phyloP scores from a whole-genome alignment of 2,329 filamentous ascomycete genomes.

The Paecilomyces variotii region DNA sequence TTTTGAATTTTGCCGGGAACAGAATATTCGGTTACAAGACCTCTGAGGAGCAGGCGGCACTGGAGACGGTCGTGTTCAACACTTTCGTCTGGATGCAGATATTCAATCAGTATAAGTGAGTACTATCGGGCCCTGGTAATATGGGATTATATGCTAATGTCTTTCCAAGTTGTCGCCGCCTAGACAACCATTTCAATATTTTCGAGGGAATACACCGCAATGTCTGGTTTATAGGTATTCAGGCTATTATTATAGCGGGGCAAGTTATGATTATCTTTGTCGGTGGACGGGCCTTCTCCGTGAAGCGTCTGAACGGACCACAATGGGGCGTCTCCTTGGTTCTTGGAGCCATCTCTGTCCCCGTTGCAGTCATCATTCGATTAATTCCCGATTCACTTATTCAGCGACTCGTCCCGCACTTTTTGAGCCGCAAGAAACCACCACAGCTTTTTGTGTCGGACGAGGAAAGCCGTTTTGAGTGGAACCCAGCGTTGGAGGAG shows the following conservation, averaged over 20 bases:
- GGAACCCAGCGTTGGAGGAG: slow-evolving; percentile 55
- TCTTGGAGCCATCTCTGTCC: slow-evolving; percentile 59
- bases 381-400: slow-evolving; percentile 53
- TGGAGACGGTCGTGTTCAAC: slow-evolving; percentile 36
- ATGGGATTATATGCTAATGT: background rate
- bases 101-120: slow-evolving; percentile 43
- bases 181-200: slow-evolving; percentile 38
- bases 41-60: slow-evolving; percentile 12
- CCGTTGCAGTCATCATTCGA: slow-evolving; percentile 54
- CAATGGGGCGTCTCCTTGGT: slow-evolving; percentile 66
- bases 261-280: slow-evolving; percentile 67
- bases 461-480: slow-evolving; percentile 41
- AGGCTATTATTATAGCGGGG: slow-evolving; percentile 58
- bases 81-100: slow-evolving; percentile 42
- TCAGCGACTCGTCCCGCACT: slow-evolving; percentile 32
- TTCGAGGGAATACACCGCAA: slow-evolving; percentile 36
- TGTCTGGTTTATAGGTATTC: slow-evolving; percentile 51
- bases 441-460: slow-evolving; percentile 39
- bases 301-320: slow-evolving; percentile 50
- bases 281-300: slow-evolving; percentile 60
- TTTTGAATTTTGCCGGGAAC: slow-evolving; percentile 39
- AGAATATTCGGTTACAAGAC: slow-evolving; percentile 23
- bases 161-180: slow-evolving; percentile 25
- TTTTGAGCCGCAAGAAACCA: slow-evolving; percentile 28
- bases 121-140: background rate